Base-by-base conservation (phyloP, 306 rosid genomes). In the Sesbania bispinosa region DNA sequence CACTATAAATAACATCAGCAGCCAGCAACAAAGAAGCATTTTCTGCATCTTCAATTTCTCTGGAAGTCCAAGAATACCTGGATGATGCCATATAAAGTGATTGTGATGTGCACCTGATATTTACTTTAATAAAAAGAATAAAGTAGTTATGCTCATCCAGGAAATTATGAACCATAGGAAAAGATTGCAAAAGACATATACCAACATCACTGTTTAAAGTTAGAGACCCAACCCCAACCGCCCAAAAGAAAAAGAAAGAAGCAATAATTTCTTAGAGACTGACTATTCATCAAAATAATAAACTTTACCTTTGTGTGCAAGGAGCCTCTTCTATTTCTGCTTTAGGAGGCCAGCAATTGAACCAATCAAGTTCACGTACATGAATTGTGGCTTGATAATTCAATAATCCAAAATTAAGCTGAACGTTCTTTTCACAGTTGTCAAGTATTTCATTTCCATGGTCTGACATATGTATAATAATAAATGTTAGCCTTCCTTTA, bases 291-390 rank as follows among this genome's bases (percentile, higher is more conserved):
- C 26, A 63, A 45, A 47, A 47, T 29, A 55, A 54, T 45, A 21
- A 27, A 30, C 15, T 8, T 73, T 73, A 92, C 98, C 90, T 86
- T 57, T 76, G 76, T 45, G 55, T 38, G 27, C 16, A 63, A 41
- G 80, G 58, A 58, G 80, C 62, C 76, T 85, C 88, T 76, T 71
- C 84, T 30, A 11, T 21, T 74, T 53, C 62, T 68, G 66, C 70
- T 79, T 61, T 69, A 61, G 98, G 96, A 74, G 97, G 98, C 94
- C 96, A 94, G 27, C 76, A 68, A 69, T 78, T 66, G 71, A 82
- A 87, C 98, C 98, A 94, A 80, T 94, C 92, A 68, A 94, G 95
- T 53, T 90, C 96, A 15, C 86, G 88, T 18, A 89, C 90, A 81
- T 39, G 68, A 53, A 89, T 69, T 45, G 75, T 53, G 55, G 86